Evolutionary conservation across 1,284 basidiomycete species (phyloP), one percentile per base, ranked within the genome.

Genomic region (Cryptococcus jaspeensis): DNA sequence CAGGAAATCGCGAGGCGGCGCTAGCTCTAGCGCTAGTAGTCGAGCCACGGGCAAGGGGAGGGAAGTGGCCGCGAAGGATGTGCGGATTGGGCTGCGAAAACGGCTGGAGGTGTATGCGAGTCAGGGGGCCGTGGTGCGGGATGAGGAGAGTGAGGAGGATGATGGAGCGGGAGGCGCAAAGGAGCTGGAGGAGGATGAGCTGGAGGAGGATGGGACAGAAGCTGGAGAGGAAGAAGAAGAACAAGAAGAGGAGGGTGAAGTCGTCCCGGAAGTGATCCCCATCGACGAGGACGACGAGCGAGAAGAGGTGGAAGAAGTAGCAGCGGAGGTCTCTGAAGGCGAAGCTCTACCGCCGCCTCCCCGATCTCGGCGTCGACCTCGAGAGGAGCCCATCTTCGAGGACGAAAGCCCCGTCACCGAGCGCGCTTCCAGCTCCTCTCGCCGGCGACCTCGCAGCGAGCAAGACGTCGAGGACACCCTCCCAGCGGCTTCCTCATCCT

Each of bases 231-330:
- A 20, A 18, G 15, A 52, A 42, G 39, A 4, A 8, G 18, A n/a
- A 5, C 11, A n/a, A 23, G 45, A 28, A 18, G 40, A 25, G 15
- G 25, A 13, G 28, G 15, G 16, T 11, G 37, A 39, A 20, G 48
- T 7, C 12, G 23, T 43, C 18, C 18, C 41, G 11, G 36, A 28
- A 32, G 50, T 37, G n/a, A 18, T 18, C 16, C 25, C 13, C 11
- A 38, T 23, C 28, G 53, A 42, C 20, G 44, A 46, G 20, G 47
- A 53, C 8, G 23, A 36, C 5, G 63, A 57, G 16, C 53, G 61
- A 1, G 61, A 57, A 15, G 60, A 55, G 11, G 58, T 56, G 8
- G 63, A 61, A 2, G 52, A 60, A 11, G 56, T 46, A 20, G 59
- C 62, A 38, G 61, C 59, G 50, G 60, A 59, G 11, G 36, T 23